These are phyloP conservation scores for Kluyveromyces wickerhamii DNA, from an alignment of 805 yeast genomes.

Conservation along the genomic window DNA sequence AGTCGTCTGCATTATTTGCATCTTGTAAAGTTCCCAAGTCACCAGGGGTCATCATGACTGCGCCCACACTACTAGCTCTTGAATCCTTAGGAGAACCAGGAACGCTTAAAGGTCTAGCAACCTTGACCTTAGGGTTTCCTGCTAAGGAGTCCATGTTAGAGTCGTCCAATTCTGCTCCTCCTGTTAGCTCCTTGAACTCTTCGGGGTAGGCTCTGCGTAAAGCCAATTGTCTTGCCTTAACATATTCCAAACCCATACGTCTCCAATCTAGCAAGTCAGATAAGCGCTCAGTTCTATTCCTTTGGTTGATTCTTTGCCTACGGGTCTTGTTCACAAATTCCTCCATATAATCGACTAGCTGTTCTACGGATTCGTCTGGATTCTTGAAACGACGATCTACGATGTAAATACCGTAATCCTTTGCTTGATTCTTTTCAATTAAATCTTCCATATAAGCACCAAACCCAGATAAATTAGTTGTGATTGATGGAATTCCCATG, in stretches of 20 bases:
- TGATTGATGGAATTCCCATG: constrained; percentile 97
- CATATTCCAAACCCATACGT: constrained; percentile 94
- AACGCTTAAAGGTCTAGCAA: constrained; percentile 88
- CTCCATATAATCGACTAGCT: constrained; percentile 81
- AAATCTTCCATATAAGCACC: constrained; percentile 99
- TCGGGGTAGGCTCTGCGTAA: constrained; percentile 92
- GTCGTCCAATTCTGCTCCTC: constrained; percentile 24
- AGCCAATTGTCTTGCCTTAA: constrained; percentile 88
- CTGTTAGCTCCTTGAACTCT: constrained; percentile 42
- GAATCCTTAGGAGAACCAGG: constrained; percentile 85
- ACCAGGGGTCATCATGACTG: constrained; percentile 91
- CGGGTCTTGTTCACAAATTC: constrained; percentile 83
- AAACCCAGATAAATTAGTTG: constrained; percentile 92
- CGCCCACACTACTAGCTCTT: constrained; percentile 26
- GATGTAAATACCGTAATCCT: constrained; percentile 94
- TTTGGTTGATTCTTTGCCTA: constrained; percentile 95
- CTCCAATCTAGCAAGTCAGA: constrained; percentile 94
- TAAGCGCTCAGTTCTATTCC: constrained; percentile 92
- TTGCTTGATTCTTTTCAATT: constrained; percentile 69
- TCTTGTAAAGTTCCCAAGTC: constrained; percentile 96
- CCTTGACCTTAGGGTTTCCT: constrained; percentile 47
- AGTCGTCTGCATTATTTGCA: constrained; percentile 74
- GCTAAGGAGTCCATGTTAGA: constrained; percentile 26
- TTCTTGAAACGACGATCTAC: constrained; percentile 90
- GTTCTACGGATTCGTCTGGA: constrained; percentile 89